phyloP scores from a whole-genome alignment of 2,329 filamentous ascomycete species.

The Eutypa lata region DNA sequence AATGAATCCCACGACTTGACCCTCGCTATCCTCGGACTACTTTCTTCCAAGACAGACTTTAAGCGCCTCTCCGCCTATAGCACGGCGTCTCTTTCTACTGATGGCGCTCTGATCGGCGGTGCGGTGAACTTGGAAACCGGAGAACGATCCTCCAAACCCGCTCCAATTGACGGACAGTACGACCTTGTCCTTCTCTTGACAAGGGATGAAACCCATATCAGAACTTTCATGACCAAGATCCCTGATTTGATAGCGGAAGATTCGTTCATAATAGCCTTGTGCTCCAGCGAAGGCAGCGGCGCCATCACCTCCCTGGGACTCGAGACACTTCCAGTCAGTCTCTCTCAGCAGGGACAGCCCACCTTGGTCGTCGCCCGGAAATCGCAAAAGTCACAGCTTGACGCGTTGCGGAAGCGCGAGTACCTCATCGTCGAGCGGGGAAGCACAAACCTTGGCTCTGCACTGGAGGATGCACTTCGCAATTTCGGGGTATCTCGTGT shows the following conservation, averaged over 20 bases:
- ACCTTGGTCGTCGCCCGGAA: too few relatives aligned
- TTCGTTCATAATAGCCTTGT: background rate
- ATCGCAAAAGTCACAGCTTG: too few relatives aligned
- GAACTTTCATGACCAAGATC: background rate
- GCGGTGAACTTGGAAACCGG: constrained; percentile 1
- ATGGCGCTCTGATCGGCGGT: background rate
- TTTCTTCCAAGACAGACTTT: constrained; percentile 2
- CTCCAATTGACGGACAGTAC: background rate
- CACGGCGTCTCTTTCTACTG: background rate
- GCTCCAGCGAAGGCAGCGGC: too few relatives aligned
- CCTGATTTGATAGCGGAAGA: background rate
- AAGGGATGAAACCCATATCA: background rate
- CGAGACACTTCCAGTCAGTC: too few relatives aligned
- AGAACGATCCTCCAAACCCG: background rate
- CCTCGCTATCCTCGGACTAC: background rate
- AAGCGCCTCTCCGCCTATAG: constrained; percentile 4
- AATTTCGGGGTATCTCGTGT: constrained; percentile 1
- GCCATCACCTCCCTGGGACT: too few relatives aligned
- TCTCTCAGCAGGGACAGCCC: too few relatives aligned
- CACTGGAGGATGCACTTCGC: background rate
- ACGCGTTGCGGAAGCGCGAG: too few relatives aligned
- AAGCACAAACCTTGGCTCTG: too few relatives aligned
- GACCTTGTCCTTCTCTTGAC: constrained; percentile 5
- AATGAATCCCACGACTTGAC: constrained; percentile 2
- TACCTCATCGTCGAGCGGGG: too few relatives aligned